Evolutionary conservation across 2,329 filamentous ascomycete genomes (phyloP), one percentile per base, ranked within the genome.

Genomic region (Penicillium sp.): DNA sequence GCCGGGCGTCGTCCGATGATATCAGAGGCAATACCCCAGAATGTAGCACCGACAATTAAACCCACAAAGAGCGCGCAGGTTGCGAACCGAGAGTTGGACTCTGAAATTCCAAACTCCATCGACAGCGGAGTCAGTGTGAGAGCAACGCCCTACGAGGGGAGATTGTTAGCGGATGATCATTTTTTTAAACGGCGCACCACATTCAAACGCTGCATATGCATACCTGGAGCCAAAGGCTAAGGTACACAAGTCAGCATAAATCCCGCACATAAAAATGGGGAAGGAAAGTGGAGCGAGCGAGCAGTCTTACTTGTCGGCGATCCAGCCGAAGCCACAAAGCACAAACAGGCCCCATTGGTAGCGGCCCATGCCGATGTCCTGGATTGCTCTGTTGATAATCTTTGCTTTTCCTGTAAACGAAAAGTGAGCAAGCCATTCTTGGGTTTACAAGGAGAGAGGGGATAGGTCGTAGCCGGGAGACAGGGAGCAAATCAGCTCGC

Each of bases 271-370:
- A n/a, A 47, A 47, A 6, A 15, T 2, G 21, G 17, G 46, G 21
- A 19, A 41, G 17, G 5, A 15, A 19, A 82, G 35, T 41, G 35
- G 35, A 15, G 35, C 35, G 26, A 26, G n/a, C n/a, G n/a, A n/a
- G n/a, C n/a, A n/a, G 26, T 26, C 86, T 81, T 77, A 90, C 88
- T 94, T 94, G 74, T 95, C 92, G 9, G 91, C 91, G 46, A 93
- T 86, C 91, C 92, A 96, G 21, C 92, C 92, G 72, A 92, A 92
- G 1, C 92, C 92, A 71, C 91, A 93, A 0, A 96, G 81, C 26
- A 88, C 77, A 72, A 96, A 96, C 3, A 96, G 81, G 70, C 91
- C 84, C 91, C 91, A 95, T 73, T 96, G 92, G 72, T 96, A 96
- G 60, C 82, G 83, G 35, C 92, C 92, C 90, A 96, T 95, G 38